Base-by-base conservation (phyloP, 805 yeast genomes). In the Myxozyma monticola region DNA sequence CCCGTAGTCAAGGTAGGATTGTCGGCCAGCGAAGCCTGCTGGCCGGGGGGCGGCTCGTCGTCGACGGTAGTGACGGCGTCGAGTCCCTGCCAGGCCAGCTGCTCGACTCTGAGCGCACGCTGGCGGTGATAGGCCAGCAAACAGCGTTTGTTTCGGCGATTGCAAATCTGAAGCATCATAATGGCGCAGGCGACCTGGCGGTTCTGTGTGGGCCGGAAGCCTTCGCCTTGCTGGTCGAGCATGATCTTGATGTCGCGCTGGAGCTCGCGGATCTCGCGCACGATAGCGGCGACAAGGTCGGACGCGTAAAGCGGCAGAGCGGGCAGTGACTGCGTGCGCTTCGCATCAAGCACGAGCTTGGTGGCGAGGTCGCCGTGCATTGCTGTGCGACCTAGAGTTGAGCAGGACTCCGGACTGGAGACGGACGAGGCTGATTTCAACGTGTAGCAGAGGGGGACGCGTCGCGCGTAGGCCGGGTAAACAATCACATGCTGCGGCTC, bases 341-440 rank as follows among this genome's bases (percentile, higher is more conserved):
- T 85, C 14, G 97, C 93, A 51, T 93, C 97, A 30, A 81, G 73
- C 1, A 87, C 76, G n/a, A 91, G 77, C 66, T 91, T 91, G 54
- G 80, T 79, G 1, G 91, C 96, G 4, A 79, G 62, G 61, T 90
- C 97, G 25, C 97, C 97, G 62, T 88, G 88, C 99, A 91, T 91
- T 28, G 41, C 2, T 15, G 17, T 34, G n/a, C n/a, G 9, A 6
- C 10, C 42, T 17, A 4, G 37, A 24, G 10, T 30, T 24, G 22
- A 26, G 20, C 9, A 37, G 26, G 10, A 37, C n/a, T n/a, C n/a
- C n/a, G 40, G 10, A 22, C 6, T 37, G 5, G 20, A 37, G 28
- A 15, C 15, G 9, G 28, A 21, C 14, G 8, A 18, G 14, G 20
- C 28, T 33, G 36, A 8, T 18, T 12, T 6, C 28, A 14, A 10